Conservation (phyloP, 805 yeast genomes). For the Ascoidea asiatica region DNA sequence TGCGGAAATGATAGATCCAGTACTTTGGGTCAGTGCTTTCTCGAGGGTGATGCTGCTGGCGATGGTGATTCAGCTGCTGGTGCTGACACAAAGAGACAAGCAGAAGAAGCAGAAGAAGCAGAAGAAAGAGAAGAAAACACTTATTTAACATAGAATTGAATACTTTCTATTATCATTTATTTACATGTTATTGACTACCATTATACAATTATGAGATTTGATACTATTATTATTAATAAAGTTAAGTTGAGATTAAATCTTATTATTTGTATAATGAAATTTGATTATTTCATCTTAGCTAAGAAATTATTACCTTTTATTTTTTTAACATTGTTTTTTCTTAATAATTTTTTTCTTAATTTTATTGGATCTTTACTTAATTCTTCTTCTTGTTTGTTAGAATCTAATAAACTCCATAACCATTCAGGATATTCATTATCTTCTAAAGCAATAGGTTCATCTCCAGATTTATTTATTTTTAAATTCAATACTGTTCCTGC, state of each 20-base stretch:
- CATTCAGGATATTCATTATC: slow-evolving; percentile 89
- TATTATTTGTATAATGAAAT: background rate
- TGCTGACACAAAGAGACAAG: too few relatives aligned
- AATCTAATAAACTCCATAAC: slow-evolving; percentile 81
- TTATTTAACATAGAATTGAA: too few relatives aligned
- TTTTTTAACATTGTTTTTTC: slow-evolving; percentile 50
- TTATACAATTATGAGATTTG: slow-evolving; percentile 8
- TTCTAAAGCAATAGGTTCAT: slow-evolving; percentile 77
- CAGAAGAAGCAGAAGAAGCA: too few relatives aligned
- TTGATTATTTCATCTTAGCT: slow-evolving; percentile 34
- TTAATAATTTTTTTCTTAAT: slow-evolving; percentile 56
- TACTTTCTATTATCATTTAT: slow-evolving; percentile 5
- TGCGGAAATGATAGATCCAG: too few relatives aligned
- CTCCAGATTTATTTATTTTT: slow-evolving; percentile 66
- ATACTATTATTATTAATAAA: background rate
- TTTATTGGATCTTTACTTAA: slow-evolving; percentile 48
- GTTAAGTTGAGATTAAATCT: background rate
- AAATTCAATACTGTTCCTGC: slow-evolving; percentile 65
- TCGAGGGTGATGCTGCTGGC: too few relatives aligned
- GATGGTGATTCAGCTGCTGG: too few relatives aligned
- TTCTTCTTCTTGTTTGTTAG: slow-evolving; percentile 40
- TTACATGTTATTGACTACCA: slow-evolving; percentile 6
- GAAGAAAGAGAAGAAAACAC: too few relatives aligned
- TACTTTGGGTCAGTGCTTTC: too few relatives aligned
- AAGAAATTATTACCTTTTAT: slow-evolving; percentile 75